Base-by-base conservation (phyloP, 1,284 basidiomycete species). In the Xerocomus amazonicus region DNA sequence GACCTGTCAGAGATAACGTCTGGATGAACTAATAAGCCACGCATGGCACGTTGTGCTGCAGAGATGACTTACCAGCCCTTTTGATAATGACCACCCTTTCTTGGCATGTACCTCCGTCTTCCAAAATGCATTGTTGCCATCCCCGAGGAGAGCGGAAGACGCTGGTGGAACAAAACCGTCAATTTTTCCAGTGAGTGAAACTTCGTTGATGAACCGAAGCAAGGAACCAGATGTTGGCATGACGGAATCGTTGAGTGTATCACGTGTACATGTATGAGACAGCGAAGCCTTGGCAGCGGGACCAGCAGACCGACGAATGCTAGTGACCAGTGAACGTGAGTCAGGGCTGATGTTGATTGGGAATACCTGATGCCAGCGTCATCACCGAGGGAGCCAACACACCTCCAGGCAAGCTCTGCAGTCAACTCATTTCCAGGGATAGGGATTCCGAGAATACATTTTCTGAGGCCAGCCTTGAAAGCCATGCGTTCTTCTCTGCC, bases 271-370 rank as follows among this genome's bases (percentile, higher is more conserved):
- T 0, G 81, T 83, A 62, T 98, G 91, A 7, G 84, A 85, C 2
- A 99, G 49, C 0, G 92, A 80, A 0, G 92, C 93, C 70, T 98
- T 99, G 56, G 87, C 69, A 0, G 84, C 82, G 26, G 84, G 80
- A 1, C 90, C 87, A 0, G 92, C 92, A 1, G 85, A 77, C 65
- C 89, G 81, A 14, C 93, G 84, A 55, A 96, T 87, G 48, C 92
- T 95, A 61, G 38, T 2, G 49, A 39, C 14, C 41, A 19, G 45
- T 61, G 49, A 61, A 50, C 44, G 50, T 13, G 41, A 12, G 34
- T 13, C 1, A 4, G 31, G 27, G 45, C 36, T 46, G 26, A 47
- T 5, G 17, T 41, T 44, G 16, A 36, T 26, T 17, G 27, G n/a
- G 48, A 27, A 67, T 55, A 91, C 90, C 86, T 89, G 29, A 92